Evolutionary conservation across 192 early-diverging fungal species (phyloP), one percentile per base, ranked within the genome.

Genomic region (Nowakowskiella sp.): DNA sequence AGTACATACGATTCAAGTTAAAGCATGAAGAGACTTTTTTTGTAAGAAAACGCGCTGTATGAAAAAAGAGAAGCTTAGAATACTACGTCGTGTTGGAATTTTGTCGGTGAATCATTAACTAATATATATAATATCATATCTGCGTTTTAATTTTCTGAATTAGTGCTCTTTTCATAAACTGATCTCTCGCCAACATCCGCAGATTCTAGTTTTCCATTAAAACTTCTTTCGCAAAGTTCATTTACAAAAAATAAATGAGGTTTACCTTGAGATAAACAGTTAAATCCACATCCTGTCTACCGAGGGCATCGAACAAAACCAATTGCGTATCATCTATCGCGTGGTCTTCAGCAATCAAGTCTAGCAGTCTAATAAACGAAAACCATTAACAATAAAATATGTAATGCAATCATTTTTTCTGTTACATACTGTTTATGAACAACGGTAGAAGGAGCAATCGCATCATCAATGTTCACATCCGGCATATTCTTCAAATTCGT

Each of bases 261-360:
- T 43, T 27, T 63, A 78, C 87, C 84, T 87, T 89, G 82, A 93
- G 83, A 53, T 85, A 95, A 1, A 74, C 74, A 24, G 65, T 58
- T 22, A 87, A 53, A 7, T 88, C 77, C 34, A 95, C 77, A 47
- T 68, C 69, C 46, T 90, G 85, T 33, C 76, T 78, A 54, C 80
- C 84, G 32, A 96, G 64, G 3, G 91, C 89, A 57, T 83, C 78
- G 19, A 83, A 78, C 39, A 96, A 65, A 27, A 82, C 76, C 59
- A 92, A 92, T 36, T 92, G 77, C 4, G 86, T 81, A 53, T 96
- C 92, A 45, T 90, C 88, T 32, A 91, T 82, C 0, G 91, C 90
- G 42, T 86, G 82, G 46, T 92, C 91, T 49, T 93, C 90, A 22
- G 86, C 90, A 1, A 92, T 83, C 61, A 89, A 57, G 13, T 91